phyloP scores from a whole-genome alignment of 768 basidiomycete genomes.

The Candolleomyces aberdarensis region DNA sequence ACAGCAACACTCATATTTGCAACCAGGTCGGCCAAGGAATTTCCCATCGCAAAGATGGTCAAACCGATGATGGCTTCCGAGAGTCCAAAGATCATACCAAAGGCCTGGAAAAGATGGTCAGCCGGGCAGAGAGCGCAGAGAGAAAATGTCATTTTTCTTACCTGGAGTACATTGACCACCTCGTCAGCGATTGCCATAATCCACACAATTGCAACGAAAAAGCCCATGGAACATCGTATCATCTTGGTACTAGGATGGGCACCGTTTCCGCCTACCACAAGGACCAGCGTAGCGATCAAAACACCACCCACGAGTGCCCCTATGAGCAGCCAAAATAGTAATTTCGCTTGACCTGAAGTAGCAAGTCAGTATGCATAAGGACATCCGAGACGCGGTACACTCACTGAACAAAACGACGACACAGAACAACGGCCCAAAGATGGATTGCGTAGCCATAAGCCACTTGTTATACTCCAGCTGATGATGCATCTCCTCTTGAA shows the following conservation, averaged over 20 bases:
- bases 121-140: not conserved
- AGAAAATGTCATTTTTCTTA: constrained; percentile 27
- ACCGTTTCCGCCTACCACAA: constrained; percentile 59
- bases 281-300: constrained; percentile 50
- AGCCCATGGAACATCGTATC: constrained; percentile 85
- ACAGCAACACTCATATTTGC: constrained; percentile 95
- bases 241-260: constrained; percentile 55
- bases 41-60: constrained; percentile 95
- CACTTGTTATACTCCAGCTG: constrained; percentile 66
- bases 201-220: constrained; percentile 90
- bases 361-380: constrained; percentile 1
- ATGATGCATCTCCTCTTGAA: constrained; percentile 66
- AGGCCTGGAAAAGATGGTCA: constrained; percentile 51
- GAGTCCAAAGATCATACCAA: constrained; percentile 91
- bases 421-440: constrained; percentile 78
- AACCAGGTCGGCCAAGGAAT: constrained; percentile 94
- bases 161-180: constrained; percentile 87
- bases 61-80: constrained; percentile 97
- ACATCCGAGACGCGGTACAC: constrained; percentile 21
- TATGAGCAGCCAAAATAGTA: constrained; percentile 50
- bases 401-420: constrained; percentile 73
- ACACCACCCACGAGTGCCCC: constrained; percentile 55
- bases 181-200: constrained; percentile 98
- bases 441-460: constrained; percentile 82
- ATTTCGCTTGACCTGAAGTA: constrained; percentile 39